A percentile compares a stretch with the other conserved stretches of the same genome.
Evolutionary conservation across 768 basidiomycete genomes (phyloP).

Genomic region (Pleurotus giganteus): DNA sequence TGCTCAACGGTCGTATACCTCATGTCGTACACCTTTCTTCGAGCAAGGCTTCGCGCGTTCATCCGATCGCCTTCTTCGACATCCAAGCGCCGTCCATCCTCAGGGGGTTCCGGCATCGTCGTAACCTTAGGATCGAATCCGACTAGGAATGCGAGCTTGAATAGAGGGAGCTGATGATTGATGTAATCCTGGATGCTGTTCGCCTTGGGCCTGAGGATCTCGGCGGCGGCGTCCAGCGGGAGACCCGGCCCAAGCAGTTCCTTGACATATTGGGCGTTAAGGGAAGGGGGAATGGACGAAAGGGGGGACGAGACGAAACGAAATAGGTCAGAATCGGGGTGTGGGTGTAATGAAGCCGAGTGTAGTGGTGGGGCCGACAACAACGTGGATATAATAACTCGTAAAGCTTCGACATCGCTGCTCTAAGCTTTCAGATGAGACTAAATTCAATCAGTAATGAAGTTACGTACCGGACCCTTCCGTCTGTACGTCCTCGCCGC

Average conservation of each 20-base stretch:
- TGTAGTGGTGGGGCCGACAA: background rate
- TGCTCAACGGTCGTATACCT: constrained; percentile 29
- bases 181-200: background rate
- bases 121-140: constrained; percentile 1
- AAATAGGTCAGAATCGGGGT: constrained; percentile 20
- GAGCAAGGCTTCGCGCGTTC: constrained; percentile 27
- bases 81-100: constrained; percentile 12
- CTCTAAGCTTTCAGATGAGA: background rate
- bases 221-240: background rate
- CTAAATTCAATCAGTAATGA: too few species aligned
- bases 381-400: background rate
- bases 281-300: constrained; percentile 23
- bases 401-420: background rate
- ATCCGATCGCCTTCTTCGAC: constrained; percentile 1
- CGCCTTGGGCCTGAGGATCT: background rate
- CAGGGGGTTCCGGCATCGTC: constrained; percentile 2
- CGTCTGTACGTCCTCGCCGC: background rate
- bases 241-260: background rate
- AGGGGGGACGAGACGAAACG: constrained; percentile 14
- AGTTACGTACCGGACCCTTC: background rate
- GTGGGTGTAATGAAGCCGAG: background rate
- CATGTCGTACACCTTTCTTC: constrained; percentile 34
- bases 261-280: background rate
- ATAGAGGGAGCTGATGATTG: background rate
- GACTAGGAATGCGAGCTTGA: constrained; percentile 4